Evolutionary conservation across 2,329 filamentous ascomycete genomes (phyloP).

Genomic region (Podosphaera xanthii): DNA sequence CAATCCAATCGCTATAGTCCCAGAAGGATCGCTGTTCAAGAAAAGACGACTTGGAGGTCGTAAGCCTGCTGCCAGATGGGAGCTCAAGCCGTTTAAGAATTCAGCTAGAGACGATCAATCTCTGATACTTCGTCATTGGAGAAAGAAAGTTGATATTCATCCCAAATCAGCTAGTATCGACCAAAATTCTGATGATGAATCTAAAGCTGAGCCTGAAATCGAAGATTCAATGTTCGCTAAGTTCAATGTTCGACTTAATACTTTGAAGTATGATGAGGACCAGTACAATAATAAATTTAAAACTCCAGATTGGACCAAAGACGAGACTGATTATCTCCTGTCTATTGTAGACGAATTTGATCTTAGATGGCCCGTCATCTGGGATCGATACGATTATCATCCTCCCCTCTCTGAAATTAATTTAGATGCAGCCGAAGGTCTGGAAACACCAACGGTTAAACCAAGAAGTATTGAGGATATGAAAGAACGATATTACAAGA

Average conservation of each 20-base stretch:
- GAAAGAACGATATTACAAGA: slow-evolving; percentile 74
- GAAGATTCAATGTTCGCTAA: slow-evolving; percentile 55
- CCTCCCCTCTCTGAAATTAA: slow-evolving; percentile 23
- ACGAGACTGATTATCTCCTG: slow-evolving; percentile 86
- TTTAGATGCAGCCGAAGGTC: slow-evolving; percentile 22
- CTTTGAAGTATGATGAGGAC: slow-evolving; percentile 66
- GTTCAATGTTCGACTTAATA: slow-evolving; percentile 61
- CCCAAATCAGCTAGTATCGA: slow-evolving; percentile 18
- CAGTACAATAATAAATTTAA: slow-evolving; percentile 60
- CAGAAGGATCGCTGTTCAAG: slow-evolving; percentile 34
- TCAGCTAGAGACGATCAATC: slow-evolving; percentile 44
- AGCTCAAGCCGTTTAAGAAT: slow-evolving; percentile 50
- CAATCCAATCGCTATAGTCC: slow-evolving; percentile 43
- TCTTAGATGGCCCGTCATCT: slow-evolving; percentile 74
- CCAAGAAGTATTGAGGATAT: slow-evolving; percentile 64
- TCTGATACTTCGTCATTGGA: slow-evolving; percentile 61
- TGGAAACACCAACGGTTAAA: slow-evolving; percentile 27
- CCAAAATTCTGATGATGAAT: slow-evolving; percentile 14
- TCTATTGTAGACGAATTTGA: slow-evolving; percentile 54
- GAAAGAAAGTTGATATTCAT: slow-evolving; percentile 32
- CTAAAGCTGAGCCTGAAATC: slow-evolving; percentile 17
- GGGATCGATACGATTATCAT: slow-evolving; percentile 70
- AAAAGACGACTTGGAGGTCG: slow-evolving; percentile 30
- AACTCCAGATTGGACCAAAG: slow-evolving; percentile 62
- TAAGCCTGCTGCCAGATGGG: slow-evolving; percentile 39